A percentile compares a stretch with the other conserved stretches of the same genome.
These are phyloP conservation scores for Botryotinia convoluta DNA, from an alignment of 2,329 filamentous ascomycete species.

Conservation along the genomic window DNA sequence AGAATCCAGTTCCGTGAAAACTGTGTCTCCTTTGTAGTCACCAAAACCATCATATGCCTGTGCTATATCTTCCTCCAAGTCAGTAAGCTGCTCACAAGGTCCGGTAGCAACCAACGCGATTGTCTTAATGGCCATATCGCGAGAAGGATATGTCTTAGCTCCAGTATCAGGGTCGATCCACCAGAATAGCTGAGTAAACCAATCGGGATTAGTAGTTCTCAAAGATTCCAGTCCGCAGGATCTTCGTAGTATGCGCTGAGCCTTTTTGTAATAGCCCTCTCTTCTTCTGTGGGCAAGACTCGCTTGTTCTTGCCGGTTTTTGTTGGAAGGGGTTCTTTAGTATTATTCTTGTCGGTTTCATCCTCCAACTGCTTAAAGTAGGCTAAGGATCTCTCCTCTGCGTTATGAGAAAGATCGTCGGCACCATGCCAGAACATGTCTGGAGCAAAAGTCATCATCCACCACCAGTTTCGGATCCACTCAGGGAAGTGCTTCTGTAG, in stretches of 20 bases:
- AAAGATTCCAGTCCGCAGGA: not conserved
- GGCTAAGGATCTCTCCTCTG: not conserved
- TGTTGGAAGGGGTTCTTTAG: not conserved
- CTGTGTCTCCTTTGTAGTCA: not conserved
- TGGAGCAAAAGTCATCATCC: not conserved
- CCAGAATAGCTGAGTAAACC: not conserved
- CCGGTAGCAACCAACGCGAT: not conserved
- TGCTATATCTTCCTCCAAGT: not conserved
- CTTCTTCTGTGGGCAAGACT: not conserved
- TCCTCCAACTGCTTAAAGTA: not conserved
- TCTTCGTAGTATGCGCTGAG: not conserved
- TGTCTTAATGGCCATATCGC: not conserved
- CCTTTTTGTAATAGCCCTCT: not conserved
- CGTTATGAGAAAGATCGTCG: not conserved
- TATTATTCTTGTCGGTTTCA: not conserved
- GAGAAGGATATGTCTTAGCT: not conserved
- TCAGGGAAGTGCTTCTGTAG: not conserved
- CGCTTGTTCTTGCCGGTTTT: not conserved
- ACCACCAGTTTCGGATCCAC: slow-evolving; percentile 7
- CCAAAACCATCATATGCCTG: slow-evolving; percentile 1
- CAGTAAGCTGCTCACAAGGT: not conserved
- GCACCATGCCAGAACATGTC: not conserved
- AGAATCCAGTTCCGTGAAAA: not conserved
- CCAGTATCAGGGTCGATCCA: not conserved
- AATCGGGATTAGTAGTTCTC: not conserved